Base-by-base conservation (phyloP, 768 basidiomycete species). In the Guyanaporus albipodus region DNA sequence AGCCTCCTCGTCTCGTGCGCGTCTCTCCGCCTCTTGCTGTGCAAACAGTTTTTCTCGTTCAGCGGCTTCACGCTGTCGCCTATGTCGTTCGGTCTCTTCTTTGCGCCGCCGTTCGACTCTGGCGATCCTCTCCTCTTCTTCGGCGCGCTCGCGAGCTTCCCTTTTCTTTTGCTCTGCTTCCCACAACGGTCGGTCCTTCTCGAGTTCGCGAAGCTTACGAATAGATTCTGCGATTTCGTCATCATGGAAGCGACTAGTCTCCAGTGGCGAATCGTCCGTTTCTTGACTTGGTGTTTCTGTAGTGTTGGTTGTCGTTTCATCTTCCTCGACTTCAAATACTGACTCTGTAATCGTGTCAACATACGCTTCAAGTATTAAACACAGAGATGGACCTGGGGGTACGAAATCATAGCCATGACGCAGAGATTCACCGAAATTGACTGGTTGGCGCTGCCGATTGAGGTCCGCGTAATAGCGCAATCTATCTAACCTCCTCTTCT, bases 141-240 rank as follows among this genome's bases (percentile, higher is more conserved):
- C 74, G 23, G 64, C 64, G 42, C 53, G 59, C 49, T 80, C 78
- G 19, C 57, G 68, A 39, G 63, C 63, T 46, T 66, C 67, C 17
- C 80, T 72, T 55, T 68, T 68, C 40, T 67, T 73, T 9, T 77
- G 77, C 28, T 70, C 70, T 52, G 70, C 73, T 55, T 84, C 80
- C 80, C 80, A 84, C 9, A 82, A 49, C 0, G 82, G 83, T 17
- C 73, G 61, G 62, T 85, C 83, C 36, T 67, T 70, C 56, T 86
- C 83, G 3, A 87, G 75, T 53, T 87, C 81, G 5, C 77, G 80
- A 31, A 85, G 69, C 57, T 85, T 87, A 33, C 78, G 74, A 34
- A 79, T 76, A 4, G 85, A 84, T 59, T 84, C 80, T 17, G 74
- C 79, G 48, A 87, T 78, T 22, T 67, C 68, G 12, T 71, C 71